Evolutionary conservation across 2,329 filamentous ascomycete genomes (phyloP).

Genomic region (Neopestalotiopsis sp.): DNA sequence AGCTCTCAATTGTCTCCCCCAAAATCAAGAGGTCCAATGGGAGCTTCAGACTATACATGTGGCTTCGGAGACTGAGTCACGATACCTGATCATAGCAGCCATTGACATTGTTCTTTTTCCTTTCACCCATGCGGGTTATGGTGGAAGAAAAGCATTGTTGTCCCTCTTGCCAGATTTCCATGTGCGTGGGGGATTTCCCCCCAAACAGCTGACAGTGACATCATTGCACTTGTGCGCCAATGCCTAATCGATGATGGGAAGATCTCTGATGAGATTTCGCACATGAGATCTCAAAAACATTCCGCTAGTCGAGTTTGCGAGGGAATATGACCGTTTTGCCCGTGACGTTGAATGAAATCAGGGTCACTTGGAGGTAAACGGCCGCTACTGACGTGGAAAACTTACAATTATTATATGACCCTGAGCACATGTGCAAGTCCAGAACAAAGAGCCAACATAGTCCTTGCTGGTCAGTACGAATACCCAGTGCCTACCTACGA

Average conservation of each 20-base stretch:
- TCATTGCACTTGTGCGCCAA: slow-evolving; percentile 3
- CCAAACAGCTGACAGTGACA: slow-evolving; percentile 11
- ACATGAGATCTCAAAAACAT: not conserved
- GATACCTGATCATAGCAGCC: not conserved
- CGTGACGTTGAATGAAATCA: no score
- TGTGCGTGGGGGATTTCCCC: not conserved
- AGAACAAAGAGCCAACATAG: no score
- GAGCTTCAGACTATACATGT: not conserved
- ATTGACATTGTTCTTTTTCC: not conserved
- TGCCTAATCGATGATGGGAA: not conserved
- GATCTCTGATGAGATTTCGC: not conserved
- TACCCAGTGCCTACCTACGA: no score
- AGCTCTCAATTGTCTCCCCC: not conserved
- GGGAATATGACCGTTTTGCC: no score
- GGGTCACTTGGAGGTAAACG: no score
- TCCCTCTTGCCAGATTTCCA: not conserved
- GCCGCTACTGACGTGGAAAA: no score
- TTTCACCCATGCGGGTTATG: not conserved
- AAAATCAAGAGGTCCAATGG: not conserved
- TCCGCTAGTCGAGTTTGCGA: not conserved
- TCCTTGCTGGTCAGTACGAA: no score
- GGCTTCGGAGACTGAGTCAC: not conserved
- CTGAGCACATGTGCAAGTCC: no score
- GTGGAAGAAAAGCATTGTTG: not conserved
- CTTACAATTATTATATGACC: no score